Percentiles rank a stretch among this genome's conserved stretches.
Conservation (phyloP, 306 rosid genomes). For the Castanopsis chinensis region DNA sequence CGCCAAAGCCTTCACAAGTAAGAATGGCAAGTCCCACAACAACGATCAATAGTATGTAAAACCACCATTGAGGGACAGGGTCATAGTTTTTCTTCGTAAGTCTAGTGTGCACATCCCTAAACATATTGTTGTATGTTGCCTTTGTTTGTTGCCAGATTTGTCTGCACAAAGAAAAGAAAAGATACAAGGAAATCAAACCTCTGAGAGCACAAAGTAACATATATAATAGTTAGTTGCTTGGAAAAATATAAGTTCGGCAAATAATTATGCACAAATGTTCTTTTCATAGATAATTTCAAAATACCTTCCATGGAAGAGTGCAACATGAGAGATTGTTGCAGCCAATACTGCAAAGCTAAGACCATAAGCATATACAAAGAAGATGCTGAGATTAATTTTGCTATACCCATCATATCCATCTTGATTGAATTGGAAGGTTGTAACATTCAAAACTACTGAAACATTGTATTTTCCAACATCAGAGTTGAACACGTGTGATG, state of each 20-base stretch:
- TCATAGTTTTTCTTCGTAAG: conserved; percentile 72
- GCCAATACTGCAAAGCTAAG: conserved; percentile 66
- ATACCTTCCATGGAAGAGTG: conserved; percentile 85
- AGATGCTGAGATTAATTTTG: conserved; percentile 62
- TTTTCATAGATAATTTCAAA: background rate
- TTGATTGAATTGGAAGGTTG: conserved; percentile 46
- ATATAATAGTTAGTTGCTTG: background rate
- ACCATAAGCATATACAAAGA: conserved; percentile 66
- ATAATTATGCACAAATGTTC: background rate
- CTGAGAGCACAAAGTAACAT: background rate
- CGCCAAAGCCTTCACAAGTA: conserved; percentile 62
- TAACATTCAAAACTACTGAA: conserved; percentile 39
- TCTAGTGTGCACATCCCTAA: conserved; percentile 66
- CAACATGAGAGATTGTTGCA: conserved; percentile 72
- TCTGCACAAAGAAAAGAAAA: conserved; percentile 26
- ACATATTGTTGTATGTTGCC: conserved; percentile 8
- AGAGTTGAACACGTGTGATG: conserved; percentile 58
- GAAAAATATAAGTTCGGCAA: background rate
- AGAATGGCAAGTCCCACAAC: conserved; percentile 39
- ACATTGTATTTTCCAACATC: conserved; percentile 55
- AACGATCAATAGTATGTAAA: conserved; percentile 28
- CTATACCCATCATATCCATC: conserved; percentile 53
- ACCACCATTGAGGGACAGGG: conserved; percentile 84
- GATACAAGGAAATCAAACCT: background rate
- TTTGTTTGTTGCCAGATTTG: conserved; percentile 38